Percentiles rank a stretch among this genome's conserved stretches.
Evolutionary conservation across 2,329 filamentous ascomycete species (phyloP).

Genomic region (Fusarium algeriense): DNA sequence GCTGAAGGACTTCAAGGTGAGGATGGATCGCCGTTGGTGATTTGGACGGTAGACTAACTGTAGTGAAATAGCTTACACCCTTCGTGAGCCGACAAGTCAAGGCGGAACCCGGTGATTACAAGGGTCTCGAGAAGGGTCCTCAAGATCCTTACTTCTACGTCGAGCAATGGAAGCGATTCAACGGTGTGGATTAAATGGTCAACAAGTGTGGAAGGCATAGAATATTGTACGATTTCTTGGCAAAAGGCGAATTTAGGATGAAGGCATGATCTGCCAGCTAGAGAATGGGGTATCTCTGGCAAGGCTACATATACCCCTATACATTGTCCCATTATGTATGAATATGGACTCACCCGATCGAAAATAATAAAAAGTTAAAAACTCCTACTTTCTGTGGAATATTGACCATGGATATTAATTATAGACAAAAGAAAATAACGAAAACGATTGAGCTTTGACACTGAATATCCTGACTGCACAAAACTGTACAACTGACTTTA

Average conservation of each 20-base stretch:
- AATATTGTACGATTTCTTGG: background rate
- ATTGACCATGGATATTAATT: conserved; percentile 18
- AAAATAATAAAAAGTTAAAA: conserved; percentile 26
- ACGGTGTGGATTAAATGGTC: conserved; percentile 66
- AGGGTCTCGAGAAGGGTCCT: conserved; percentile 65
- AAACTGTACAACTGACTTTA: conserved; percentile 31
- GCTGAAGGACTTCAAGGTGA: conserved; percentile 78
- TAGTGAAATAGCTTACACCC: conserved; percentile 74
- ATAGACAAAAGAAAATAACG: conserved; percentile 21
- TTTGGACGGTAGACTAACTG: conserved; percentile 28
- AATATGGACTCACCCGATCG: conserved; percentile 40
- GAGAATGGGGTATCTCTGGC: conserved; percentile 37
- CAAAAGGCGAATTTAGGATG: conserved; percentile 8
- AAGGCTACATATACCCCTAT: conserved; percentile 49
- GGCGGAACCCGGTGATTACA: conserved; percentile 65
- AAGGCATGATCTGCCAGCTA: conserved; percentile 6
- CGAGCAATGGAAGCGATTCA: conserved; percentile 75
- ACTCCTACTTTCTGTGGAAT: conserved; percentile 5
- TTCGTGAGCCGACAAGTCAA: conserved; percentile 76
- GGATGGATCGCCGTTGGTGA: conserved; percentile 29
- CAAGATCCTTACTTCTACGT: conserved; percentile 73
- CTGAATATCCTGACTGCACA: conserved; percentile 30
- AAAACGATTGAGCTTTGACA: conserved; percentile 30
- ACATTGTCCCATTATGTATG: conserved; percentile 50
- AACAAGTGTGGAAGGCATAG: background rate